Evolutionary conservation across 1,139 yeast genomes (phyloP), one percentile per base, ranked within the genome.

Genomic region (Pichia sp.): DNA sequence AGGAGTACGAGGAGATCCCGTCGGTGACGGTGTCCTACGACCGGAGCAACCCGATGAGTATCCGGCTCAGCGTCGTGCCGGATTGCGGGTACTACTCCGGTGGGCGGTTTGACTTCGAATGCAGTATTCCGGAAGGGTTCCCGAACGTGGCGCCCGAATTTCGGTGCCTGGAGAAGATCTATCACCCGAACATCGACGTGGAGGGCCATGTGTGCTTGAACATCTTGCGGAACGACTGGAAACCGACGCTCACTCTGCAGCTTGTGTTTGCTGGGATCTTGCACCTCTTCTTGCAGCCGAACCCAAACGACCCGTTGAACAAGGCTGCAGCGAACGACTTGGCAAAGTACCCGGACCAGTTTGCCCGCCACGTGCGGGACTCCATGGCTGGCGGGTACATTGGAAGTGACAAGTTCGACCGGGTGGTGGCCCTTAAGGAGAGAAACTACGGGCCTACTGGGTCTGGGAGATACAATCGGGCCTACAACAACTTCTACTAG

Each of bases 121-220:
- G 91, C 48, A 74, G 73, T 41, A 77, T 90, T 47, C 80, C 80
- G 51, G 80, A 79, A 46, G 84, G 83, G 60, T 93, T 85, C 69
- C 99, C 99, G 1, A 93, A 91, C 55, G 95, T 87, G 48, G 93
- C 98, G 19, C 99, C 99, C 7, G 87, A 84, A 66, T 90, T 89
- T 53, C 76, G 79, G 60, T 86, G 95, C 61, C 55, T 74, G 36
- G 78, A 83, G 53, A 82, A 77, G 66, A 87, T 93, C 13, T 93
- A 87, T 69, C 99, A 93, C 66, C 99, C 99, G 18, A 93, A 93
- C 64, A 91, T 91, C 58, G 97, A 91, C 66, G 67, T 82, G 25
- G 85, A 87, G 46, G 99, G 99, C 1, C 91, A 90, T 64, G 87
- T 93, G 25, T 93, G 99, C 65, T 75, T 93, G 55, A 91, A 93